phyloP scores from a whole-genome alignment of 306 rosid species.

The Cucurbita moschata region DNA sequence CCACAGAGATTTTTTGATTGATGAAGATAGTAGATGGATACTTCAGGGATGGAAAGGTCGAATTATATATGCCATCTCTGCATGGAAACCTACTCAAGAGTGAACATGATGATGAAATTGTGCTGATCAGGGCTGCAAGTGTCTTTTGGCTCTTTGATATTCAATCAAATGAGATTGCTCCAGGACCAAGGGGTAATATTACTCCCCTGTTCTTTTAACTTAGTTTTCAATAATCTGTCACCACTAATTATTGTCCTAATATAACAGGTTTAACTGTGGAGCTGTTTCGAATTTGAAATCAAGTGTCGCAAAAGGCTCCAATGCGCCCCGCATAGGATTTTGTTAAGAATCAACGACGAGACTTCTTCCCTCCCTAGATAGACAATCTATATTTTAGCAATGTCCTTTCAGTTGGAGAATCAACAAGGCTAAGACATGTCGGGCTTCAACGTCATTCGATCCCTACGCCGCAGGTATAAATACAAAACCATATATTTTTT shows the following conservation, averaged over 20 bases:
- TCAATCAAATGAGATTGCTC: not conserved
- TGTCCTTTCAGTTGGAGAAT: not conserved
- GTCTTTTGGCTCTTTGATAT: not conserved
- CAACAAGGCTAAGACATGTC: not conserved
- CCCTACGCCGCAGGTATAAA: not conserved
- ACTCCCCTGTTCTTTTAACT: not conserved
- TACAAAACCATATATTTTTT: not conserved
- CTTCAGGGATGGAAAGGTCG: constrained; percentile 99
- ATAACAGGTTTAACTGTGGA: not conserved
- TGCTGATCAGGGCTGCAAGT: not conserved
- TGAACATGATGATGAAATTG: not conserved
- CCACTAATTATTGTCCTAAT: not conserved
- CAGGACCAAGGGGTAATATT: constrained; percentile 2
- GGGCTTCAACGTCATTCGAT: not conserved
- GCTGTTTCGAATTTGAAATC: not conserved
- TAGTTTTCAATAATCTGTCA: not conserved
- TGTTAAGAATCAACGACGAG: not conserved
- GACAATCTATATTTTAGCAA: not conserved
- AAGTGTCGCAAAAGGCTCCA: not conserved
- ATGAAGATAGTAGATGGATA: constrained; percentile 74
- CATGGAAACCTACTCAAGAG: constrained; percentile 56
- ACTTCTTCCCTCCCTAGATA: not conserved
- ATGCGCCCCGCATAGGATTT: not conserved
- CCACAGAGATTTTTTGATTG: constrained; percentile 78
- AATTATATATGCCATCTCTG: constrained; percentile 56